phyloP scores from a whole-genome alignment of 306 rosid genomes.

The Lagenaria siceraria region DNA sequence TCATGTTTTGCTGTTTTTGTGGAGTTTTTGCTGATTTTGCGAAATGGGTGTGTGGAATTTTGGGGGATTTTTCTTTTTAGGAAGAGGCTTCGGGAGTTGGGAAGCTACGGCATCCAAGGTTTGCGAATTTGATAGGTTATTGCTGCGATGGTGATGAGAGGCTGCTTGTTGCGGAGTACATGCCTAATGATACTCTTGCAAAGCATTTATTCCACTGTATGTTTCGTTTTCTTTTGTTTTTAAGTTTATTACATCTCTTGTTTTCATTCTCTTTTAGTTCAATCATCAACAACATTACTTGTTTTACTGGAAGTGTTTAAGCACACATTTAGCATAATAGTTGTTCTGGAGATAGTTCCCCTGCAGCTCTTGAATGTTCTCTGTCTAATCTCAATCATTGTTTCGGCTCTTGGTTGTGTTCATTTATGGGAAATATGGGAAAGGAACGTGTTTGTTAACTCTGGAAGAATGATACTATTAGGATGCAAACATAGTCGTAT shows the following conservation, averaged over 20 bases:
- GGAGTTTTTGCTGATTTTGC: background rate
- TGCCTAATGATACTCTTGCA: constrained; percentile 97
- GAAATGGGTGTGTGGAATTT: background rate
- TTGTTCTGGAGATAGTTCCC: background rate
- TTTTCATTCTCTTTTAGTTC: background rate
- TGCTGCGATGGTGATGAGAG: constrained; percentile 97
- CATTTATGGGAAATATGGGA: background rate
- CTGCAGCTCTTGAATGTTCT: background rate
- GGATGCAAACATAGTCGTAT: background rate
- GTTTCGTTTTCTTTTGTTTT: background rate
- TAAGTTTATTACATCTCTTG: background rate
- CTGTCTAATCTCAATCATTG: background rate
- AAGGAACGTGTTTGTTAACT: background rate
- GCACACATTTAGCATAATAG: background rate
- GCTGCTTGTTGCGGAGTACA: constrained; percentile 88
- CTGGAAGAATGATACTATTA: background rate
- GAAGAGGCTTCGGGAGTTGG: constrained; percentile 93
- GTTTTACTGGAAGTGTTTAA: background rate
- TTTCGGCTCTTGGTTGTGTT: background rate
- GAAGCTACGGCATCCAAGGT: constrained; percentile 62
- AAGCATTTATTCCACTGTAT: constrained; percentile 96
- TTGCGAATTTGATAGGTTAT: constrained; percentile 84
- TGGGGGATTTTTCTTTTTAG: constrained; percentile 12
- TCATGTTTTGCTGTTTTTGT: background rate
- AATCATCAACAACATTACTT: background rate